phyloP scores from a whole-genome alignment of 1,139 yeast genomes.

The Candida tetrigidarum region DNA sequence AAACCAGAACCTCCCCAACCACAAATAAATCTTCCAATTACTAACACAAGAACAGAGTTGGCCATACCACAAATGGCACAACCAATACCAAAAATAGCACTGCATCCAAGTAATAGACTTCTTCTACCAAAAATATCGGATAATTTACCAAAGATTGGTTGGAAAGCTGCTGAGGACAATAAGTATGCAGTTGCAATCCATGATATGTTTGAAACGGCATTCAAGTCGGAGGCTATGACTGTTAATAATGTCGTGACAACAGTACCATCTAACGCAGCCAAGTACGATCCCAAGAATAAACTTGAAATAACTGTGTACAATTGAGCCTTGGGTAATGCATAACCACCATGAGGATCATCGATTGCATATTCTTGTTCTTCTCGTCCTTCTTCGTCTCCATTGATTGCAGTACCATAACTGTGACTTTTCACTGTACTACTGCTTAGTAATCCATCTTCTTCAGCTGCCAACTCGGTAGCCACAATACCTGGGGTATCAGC shows the following conservation, averaged over 20 bases:
- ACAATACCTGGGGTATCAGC: conserved; percentile 51
- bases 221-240: conserved; percentile 47
- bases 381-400: too few relatives aligned
- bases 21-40: conserved; percentile 59
- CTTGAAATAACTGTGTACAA: conserved; percentile 37
- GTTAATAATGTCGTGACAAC: conserved; percentile 49
- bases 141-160: conserved; percentile 82
- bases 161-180: conserved; percentile 49
- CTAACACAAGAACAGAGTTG: conserved; percentile 47
- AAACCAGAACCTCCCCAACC: conserved; percentile 65
- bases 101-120: conserved; percentile 37
- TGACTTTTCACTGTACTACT: conserved; percentile 13
- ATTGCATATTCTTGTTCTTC: conserved; percentile 14
- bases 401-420: conserved; percentile 16
- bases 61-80: conserved; percentile 43
- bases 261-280: conserved; percentile 50
- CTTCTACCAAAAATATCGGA: conserved; percentile 87
- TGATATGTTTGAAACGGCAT: conserved; percentile 43
- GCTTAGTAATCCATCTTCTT: conserved; percentile 31
- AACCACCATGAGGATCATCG: conserved; percentile 27
- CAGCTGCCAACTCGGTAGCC: conserved; percentile 53
- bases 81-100: conserved; percentile 41
- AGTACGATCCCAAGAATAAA: conserved; percentile 41
- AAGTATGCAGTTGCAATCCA: conserved; percentile 53
- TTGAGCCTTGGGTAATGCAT: conserved; percentile 38